Conservation (phyloP, 495 filamentous ascomycete species). For the Trichoderma asperelloides region DNA sequence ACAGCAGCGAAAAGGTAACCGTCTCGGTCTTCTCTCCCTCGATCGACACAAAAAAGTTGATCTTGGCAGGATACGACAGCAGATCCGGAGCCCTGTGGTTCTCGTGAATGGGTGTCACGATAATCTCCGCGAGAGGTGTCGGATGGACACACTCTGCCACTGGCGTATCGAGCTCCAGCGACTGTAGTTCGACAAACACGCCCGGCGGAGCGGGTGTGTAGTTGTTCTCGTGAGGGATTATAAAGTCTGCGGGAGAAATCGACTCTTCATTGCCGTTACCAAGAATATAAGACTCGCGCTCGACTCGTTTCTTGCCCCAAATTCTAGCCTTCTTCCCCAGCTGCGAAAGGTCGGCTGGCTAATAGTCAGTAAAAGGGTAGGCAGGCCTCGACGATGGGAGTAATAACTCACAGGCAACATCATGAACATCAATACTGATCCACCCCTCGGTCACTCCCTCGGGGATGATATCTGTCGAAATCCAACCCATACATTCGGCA, state of each 20-base stretch:
- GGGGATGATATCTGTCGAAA: conserved; percentile 51
- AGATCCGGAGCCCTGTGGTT: conserved; percentile 27
- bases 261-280: conserved; percentile 38
- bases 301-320: conserved; percentile 39
- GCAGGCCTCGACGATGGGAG: neutral
- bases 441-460: conserved; percentile 49
- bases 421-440: conserved; percentile 49
- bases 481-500: conserved; percentile 73
- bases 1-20: conserved; percentile 40
- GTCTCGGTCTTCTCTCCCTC: conserved; percentile 27
- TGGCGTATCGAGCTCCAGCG: conserved; percentile 29
- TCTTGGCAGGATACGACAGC: conserved; percentile 40
- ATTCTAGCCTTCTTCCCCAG: conserved; percentile 37
- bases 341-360: conserved; percentile 29
- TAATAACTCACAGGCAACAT: conserved; percentile 35
- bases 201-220: conserved; percentile 33
- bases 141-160: conserved; percentile 25
- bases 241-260: conserved; percentile 49
- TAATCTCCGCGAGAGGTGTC: conserved; percentile 27
- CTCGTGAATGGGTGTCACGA: conserved; percentile 24
- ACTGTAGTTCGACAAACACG: conserved; percentile 34
- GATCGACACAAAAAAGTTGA: conserved; percentile 42
- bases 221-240: conserved; percentile 43
- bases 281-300: conserved; percentile 42
- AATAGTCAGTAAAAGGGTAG: conserved; percentile 6